phyloP scores from a whole-genome alignment of 2,329 filamentous ascomycete species.

The Thielaviopsis populi region DNA sequence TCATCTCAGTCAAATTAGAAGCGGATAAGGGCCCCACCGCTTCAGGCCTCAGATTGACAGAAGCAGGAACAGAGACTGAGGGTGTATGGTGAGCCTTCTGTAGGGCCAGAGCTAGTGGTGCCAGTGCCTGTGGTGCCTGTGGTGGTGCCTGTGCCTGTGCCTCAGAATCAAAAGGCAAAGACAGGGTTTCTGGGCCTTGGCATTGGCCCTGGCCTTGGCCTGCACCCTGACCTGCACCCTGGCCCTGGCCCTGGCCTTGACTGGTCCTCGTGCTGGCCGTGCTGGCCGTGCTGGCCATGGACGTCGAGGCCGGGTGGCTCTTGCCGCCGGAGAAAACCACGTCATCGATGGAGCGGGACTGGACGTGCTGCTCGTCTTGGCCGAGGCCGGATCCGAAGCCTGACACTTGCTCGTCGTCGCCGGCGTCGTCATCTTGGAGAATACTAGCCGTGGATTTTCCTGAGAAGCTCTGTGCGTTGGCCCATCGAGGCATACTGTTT shows the following conservation, averaged over 20 bases:
- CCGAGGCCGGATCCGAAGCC: no score
- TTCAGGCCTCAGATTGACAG: constrained; percentile 3
- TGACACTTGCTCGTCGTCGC: background rate
- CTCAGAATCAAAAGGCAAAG: background rate
- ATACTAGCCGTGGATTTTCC: background rate
- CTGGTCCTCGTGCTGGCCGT: background rate
- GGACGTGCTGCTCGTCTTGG: background rate
- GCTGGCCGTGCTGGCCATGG: background rate
- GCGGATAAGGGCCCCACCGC: constrained; percentile 5
- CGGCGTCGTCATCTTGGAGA: background rate
- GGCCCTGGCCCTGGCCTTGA: background rate
- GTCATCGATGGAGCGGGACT: background rate
- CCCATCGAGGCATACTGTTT: constrained; percentile 15
- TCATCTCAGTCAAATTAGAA: constrained; percentile 5
- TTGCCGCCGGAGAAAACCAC: background rate
- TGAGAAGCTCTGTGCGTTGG: constrained; percentile 13
- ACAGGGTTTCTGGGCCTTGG: background rate
- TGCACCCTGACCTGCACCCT: background rate
- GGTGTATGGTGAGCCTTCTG: background rate
- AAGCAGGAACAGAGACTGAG: constrained; percentile 5
- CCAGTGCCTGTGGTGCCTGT: background rate
- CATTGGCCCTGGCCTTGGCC: no score
- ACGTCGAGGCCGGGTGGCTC: background rate
- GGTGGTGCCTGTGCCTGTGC: no score
- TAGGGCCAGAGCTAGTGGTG: background rate